Percentiles rank a stretch among this genome's conserved stretches.
Conservation (phyloP, 2,329 filamentous ascomycete genomes). For the Penicillium sclerotiorum region DNA sequence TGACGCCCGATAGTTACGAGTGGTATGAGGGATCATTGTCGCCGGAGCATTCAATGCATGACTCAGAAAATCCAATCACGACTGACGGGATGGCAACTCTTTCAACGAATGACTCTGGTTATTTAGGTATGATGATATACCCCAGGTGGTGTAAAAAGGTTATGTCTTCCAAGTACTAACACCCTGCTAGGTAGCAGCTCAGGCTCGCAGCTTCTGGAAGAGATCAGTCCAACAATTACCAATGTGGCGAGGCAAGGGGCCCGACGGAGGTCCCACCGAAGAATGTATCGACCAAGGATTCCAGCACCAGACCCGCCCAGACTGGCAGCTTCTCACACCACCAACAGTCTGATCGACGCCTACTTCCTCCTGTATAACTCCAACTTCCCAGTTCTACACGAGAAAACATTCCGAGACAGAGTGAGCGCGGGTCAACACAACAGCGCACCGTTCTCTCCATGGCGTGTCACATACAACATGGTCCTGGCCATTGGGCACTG, state of each 20-base stretch:
- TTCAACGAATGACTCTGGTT: conserved; percentile 6
- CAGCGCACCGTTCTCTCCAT: conserved; percentile 16
- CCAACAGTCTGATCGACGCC: conserved; percentile 22
- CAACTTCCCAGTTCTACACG: conserved; percentile 31
- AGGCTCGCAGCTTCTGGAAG: conserved; percentile 8
- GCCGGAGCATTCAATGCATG: neutral
- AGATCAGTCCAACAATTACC: conserved; percentile 3
- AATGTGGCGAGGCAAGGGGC: neutral
- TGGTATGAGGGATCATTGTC: conserved; percentile 9
- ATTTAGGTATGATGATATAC: conserved; percentile 2
- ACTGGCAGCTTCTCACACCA: neutral
- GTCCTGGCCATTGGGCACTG: conserved; percentile 27
- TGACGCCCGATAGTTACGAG: conserved; percentile 6
- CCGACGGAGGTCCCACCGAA: conserved; percentile 1
- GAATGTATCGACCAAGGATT: neutral
- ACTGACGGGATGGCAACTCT: conserved; percentile 11
- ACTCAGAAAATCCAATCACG: neutral
- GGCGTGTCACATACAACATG: conserved; percentile 28
- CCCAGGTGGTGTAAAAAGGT: too few relatives aligned
- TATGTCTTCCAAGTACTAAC: too few relatives aligned
- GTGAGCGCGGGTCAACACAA: conserved; percentile 14
- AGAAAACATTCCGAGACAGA: conserved; percentile 28
- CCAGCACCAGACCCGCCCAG: neutral
- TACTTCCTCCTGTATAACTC: conserved; percentile 31
- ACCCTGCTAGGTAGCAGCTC: conserved; percentile 4